Percentiles rank a stretch among this genome's conserved stretches.
Conservation (phyloP, 2,329 filamentous ascomycete genomes). For the Paraphaeosphaeria sporulosa region DNA sequence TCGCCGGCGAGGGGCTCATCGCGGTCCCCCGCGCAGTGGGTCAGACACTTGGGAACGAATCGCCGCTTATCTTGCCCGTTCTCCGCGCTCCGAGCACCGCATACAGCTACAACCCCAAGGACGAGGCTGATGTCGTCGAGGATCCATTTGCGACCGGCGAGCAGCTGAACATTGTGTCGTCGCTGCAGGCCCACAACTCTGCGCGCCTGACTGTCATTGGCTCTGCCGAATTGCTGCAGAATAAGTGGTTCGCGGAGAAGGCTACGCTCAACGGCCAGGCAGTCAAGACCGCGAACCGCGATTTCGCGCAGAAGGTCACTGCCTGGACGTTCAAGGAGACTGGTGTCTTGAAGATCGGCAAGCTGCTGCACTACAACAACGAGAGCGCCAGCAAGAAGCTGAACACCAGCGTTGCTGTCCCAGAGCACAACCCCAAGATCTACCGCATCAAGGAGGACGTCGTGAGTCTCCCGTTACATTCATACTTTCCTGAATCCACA, state of each 20-base stretch:
- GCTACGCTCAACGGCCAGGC: constrained; percentile 66
- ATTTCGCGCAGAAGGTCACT: constrained; percentile 84
- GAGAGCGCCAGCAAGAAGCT: constrained; percentile 60
- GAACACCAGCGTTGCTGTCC: constrained; percentile 48
- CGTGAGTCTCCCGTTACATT: constrained; percentile 66
- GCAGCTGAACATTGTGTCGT: constrained; percentile 85
- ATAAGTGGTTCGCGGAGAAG: constrained; percentile 86
- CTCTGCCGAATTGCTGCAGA: constrained; percentile 83
- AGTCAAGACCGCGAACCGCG: constrained; percentile 76
- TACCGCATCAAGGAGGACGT: constrained; percentile 98
- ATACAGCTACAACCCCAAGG: constrained; percentile 94
- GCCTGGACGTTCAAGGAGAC: constrained; percentile 97
- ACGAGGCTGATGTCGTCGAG: constrained; percentile 74
- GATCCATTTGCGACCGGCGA: constrained; percentile 84
- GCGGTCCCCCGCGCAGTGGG: constrained; percentile 84
- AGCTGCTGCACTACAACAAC: constrained; percentile 76
- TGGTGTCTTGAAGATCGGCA: constrained; percentile 85
- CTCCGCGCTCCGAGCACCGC: constrained; percentile 83
- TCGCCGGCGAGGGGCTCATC: constrained; percentile 72
- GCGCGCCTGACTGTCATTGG: constrained; percentile 87
- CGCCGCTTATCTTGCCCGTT: constrained; percentile 80
- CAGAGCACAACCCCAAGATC: constrained; percentile 77
- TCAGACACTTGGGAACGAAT: constrained; percentile 78
- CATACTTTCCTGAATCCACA: background rate
- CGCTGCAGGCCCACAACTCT: constrained; percentile 90